Evolutionary conservation across 768 basidiomycete species (phyloP).

Genomic region (Lyophyllum shimeji): DNA sequence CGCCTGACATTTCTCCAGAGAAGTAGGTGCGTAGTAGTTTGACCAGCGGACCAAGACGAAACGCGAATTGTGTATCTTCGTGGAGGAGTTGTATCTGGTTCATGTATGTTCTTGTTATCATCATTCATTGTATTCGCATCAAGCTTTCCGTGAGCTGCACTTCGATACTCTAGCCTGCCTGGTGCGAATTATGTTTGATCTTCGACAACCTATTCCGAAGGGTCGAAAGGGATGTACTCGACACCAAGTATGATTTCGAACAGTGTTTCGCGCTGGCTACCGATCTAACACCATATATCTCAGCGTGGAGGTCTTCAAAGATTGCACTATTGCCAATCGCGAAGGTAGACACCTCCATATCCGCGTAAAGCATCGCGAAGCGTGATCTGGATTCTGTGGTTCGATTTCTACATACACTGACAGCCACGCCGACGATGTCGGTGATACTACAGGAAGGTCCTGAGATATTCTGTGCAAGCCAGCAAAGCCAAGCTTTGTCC

Average conservation of each 20-base stretch:
- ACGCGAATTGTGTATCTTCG: neutral
- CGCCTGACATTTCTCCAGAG: constrained; percentile 7
- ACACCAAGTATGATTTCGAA: constrained; percentile 25
- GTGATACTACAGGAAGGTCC: constrained; percentile 34
- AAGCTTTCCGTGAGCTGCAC: too few relatives aligned
- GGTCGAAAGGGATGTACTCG: constrained; percentile 33
- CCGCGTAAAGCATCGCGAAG: constrained; percentile 12
- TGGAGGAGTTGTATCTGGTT: neutral
- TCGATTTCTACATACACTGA: neutral
- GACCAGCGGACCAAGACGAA: neutral
- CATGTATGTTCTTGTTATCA: neutral
- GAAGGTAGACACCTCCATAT: constrained; percentile 27
- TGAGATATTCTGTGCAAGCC: constrained; percentile 47
- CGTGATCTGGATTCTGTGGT: neutral
- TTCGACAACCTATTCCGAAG: constrained; percentile 41
- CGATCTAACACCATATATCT: neutral
- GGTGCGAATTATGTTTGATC: constrained; percentile 40
- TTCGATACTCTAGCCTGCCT: constrained; percentile 33
- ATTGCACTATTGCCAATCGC: constrained; percentile 35
- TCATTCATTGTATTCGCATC: neutral
- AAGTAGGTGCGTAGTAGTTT: constrained; percentile 6
- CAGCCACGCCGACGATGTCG: neutral
- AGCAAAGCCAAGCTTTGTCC: constrained; percentile 52
- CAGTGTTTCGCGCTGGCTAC: neutral
- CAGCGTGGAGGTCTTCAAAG: constrained; percentile 31